Evolutionary conservation across 768 basidiomycete species (phyloP).

Genomic region (Lactarius hengduanensis): DNA sequence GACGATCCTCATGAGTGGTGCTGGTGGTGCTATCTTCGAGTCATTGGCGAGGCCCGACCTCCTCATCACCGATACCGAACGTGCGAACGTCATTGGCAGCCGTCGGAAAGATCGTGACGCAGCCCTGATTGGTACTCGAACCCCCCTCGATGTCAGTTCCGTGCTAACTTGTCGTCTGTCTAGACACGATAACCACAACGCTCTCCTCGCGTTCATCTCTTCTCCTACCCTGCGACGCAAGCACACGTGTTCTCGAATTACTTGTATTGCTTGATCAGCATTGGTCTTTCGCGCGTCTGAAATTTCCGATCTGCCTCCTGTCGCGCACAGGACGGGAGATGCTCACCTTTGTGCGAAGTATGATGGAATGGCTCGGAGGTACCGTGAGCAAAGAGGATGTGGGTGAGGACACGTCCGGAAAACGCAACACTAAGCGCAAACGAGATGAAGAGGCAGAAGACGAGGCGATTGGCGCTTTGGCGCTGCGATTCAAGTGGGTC

Average conservation of each 20-base stretch:
- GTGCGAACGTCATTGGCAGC: constrained; percentile 78
- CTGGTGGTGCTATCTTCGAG: constrained; percentile 79
- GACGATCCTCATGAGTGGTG: constrained; percentile 76
- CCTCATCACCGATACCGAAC: constrained; percentile 89
- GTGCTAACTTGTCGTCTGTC: constrained; percentile 16
- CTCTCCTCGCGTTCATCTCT: constrained; percentile 78
- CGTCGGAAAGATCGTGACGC: constrained; percentile 89
- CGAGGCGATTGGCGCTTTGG: constrained; percentile 79
- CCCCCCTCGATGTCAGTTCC: background rate
- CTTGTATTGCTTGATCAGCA: constrained; percentile 95
- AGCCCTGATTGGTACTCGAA: constrained; percentile 71
- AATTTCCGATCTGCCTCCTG: constrained; percentile 91
- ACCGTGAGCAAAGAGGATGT: constrained; percentile 92
- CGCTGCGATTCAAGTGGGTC: constrained; percentile 82
- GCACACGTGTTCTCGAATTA: constrained; percentile 93
- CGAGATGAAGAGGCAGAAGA: constrained; percentile 58
- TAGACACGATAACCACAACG: constrained; percentile 88
- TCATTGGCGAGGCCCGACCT: constrained; percentile 87
- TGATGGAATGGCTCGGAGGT: constrained; percentile 99
- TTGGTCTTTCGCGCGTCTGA: constrained; percentile 86
- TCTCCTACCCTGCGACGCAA: constrained; percentile 89
- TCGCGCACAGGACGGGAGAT: constrained; percentile 90
- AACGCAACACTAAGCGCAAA: constrained; percentile 45
- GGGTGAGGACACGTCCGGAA: constrained; percentile 66
- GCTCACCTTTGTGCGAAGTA: constrained; percentile 88